Evolutionary conservation across 257 asterid species (phyloP).

Genomic region (Solanum corneliomulleri): DNA sequence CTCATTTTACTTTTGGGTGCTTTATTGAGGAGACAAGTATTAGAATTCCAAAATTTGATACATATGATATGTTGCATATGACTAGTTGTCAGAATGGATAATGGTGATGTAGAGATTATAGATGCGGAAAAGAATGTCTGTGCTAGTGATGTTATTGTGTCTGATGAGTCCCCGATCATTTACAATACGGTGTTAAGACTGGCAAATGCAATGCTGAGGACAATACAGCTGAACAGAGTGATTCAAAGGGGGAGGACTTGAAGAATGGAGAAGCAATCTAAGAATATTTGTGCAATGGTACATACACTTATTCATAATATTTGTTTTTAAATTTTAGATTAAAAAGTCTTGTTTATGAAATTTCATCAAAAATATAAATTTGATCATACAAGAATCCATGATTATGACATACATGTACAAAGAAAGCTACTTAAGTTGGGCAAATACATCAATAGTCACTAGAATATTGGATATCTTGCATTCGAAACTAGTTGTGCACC

Average conservation of each 20-base stretch:
- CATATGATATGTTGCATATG: not conserved
- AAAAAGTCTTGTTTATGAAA: no score
- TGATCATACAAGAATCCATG: no score
- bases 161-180: not conserved
- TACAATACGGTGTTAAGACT: not conserved
- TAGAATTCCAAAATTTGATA: not conserved
- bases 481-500: no score
- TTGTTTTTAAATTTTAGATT: no score
- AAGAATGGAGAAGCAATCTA: not conserved
- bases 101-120: conserved; percentile 38
- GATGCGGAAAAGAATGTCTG: conserved; percentile 21
- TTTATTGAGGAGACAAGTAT: not conserved
- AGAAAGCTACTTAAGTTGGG: no score
- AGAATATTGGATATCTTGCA: no score
- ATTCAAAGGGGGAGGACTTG: not conserved
- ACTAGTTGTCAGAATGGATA: conserved; percentile 28
- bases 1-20: not conserved
- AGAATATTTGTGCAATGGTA: no score
- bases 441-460: no score
- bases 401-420: no score
- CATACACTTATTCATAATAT: no score
- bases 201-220: not conserved
- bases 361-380: no score
- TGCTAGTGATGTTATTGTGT: conserved; percentile 1
- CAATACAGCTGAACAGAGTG: conserved; percentile 13